Evolutionary conservation across 345 rosid genomes (phyloP).

Genomic region (Eucalyptus caleyi): DNA sequence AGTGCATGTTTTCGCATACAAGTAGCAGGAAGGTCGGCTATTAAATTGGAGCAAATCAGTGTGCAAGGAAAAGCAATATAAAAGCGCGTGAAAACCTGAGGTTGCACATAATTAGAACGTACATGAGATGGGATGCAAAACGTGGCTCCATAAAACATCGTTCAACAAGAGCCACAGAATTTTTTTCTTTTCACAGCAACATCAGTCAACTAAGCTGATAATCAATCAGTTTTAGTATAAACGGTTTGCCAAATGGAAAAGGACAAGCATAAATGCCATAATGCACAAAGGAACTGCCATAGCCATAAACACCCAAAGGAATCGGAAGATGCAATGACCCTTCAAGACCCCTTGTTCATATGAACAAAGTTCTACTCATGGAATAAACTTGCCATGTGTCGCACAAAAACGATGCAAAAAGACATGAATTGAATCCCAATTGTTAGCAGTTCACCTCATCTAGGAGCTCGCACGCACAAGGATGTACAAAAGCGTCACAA

Average conservation of each 20-base stretch:
- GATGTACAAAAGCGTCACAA: background rate
- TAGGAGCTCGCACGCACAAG: background rate
- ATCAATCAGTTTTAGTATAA: background rate
- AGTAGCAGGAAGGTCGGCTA: background rate
- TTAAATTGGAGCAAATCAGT: background rate
- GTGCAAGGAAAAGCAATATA: background rate
- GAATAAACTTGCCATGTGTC: background rate
- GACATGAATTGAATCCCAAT: background rate
- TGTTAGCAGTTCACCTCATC: background rate
- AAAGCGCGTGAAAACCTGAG: background rate
- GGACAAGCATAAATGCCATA: background rate
- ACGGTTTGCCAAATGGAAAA: background rate
- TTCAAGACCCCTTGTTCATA: background rate
- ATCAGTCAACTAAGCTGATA: background rate
- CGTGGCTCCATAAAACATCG: background rate
- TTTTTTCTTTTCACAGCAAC: background rate
- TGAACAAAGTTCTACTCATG: background rate
- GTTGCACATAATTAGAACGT: background rate
- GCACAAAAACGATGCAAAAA: background rate
- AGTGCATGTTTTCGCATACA: background rate
- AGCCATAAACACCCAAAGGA: background rate
- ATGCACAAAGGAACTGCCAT: background rate
- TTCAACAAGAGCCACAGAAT: background rate
- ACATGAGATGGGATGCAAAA: background rate
- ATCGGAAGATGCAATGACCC: background rate